Evolutionary conservation across 768 basidiomycete genomes (phyloP).

Genomic region (Pulveroboletus ravenelii): DNA sequence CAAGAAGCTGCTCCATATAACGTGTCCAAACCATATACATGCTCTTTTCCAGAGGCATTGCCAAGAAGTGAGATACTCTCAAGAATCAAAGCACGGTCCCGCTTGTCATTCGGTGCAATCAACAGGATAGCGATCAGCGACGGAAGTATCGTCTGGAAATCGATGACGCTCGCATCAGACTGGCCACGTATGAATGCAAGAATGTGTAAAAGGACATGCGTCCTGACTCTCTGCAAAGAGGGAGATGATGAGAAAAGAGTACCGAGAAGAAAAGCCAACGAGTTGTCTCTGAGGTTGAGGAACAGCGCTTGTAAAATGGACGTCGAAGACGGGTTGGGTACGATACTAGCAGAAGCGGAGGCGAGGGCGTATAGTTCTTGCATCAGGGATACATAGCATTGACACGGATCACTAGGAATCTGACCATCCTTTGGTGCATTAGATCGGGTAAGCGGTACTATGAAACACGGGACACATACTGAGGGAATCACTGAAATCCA

Average conservation of each 20-base stretch:
- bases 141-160: slow-evolving; percentile 80
- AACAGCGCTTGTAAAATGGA: slow-evolving; percentile 64
- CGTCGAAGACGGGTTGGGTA: slow-evolving; percentile 42
- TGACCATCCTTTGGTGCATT: slow-evolving; percentile 16
- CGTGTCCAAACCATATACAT: slow-evolving; percentile 67
- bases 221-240: slow-evolving; percentile 33
- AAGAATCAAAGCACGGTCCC: slow-evolving; percentile 37
- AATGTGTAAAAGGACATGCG: slow-evolving; percentile 68
- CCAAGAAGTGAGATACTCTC: slow-evolving; percentile 50
- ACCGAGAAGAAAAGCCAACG: slow-evolving; percentile 77
- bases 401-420: slow-evolving; percentile 17
- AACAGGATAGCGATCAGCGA: slow-evolving; percentile 56
- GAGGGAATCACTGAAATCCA: slow-evolving; percentile 44
- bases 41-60: slow-evolving; percentile 37
- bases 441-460: neutral
- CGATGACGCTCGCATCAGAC: slow-evolving; percentile 47
- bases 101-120: slow-evolving; percentile 26
- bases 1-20: slow-evolving; percentile 63
- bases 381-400: slow-evolving; percentile 55
- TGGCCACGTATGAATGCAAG: slow-evolving; percentile 80
- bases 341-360: slow-evolving; percentile 48
- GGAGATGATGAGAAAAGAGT: slow-evolving; percentile 46
- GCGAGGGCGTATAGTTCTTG: slow-evolving; percentile 62
- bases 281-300: slow-evolving; percentile 58
- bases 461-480: slow-evolving; percentile 26